Evolutionary conservation across 345 rosid species (phyloP).

Genomic region (Theobroma cacao): DNA sequence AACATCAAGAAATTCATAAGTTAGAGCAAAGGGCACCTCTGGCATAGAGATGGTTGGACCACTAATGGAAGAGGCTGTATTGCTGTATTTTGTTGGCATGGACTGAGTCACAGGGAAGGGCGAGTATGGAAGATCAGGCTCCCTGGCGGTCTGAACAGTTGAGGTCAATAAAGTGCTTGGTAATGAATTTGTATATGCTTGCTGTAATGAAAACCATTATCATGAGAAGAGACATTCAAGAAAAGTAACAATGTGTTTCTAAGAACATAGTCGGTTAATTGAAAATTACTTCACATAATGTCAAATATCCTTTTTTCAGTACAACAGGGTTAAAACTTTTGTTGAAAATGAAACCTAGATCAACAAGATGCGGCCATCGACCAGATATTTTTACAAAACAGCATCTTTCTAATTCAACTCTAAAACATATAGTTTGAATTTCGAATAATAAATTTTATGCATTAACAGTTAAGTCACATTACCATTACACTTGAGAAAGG

Average conservation of each 20-base stretch:
- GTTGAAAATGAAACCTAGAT: neutral
- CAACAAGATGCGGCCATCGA: neutral
- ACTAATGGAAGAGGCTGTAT: conserved; percentile 59
- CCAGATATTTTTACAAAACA: neutral
- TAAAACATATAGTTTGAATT: neutral
- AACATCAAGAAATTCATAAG: neutral
- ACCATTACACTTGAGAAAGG: conserved; percentile 82
- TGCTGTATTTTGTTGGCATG: conserved; percentile 63
- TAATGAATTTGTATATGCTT: conserved; percentile 69
- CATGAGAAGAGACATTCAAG: neutral
- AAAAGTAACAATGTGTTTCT: neutral
- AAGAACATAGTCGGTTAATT: neutral
- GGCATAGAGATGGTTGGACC: conserved; percentile 72
- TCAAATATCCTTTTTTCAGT: neutral
- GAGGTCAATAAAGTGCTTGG: conserved; percentile 73
- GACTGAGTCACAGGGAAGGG: conserved; percentile 72
- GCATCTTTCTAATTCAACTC: neutral
- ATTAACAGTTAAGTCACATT: conserved; percentile 15
- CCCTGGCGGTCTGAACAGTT: conserved; percentile 69
- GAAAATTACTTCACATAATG: neutral
- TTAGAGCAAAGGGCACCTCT: conserved; percentile 48
- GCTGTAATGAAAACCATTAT: conserved; percentile 34
- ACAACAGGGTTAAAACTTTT: neutral
- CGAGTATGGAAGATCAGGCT: conserved; percentile 77
- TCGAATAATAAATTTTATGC: neutral